Evolutionary conservation across 1,284 basidiomycete genomes (phyloP), one percentile per base, ranked within the genome.

Genomic region (Thecaphora frezii): DNA sequence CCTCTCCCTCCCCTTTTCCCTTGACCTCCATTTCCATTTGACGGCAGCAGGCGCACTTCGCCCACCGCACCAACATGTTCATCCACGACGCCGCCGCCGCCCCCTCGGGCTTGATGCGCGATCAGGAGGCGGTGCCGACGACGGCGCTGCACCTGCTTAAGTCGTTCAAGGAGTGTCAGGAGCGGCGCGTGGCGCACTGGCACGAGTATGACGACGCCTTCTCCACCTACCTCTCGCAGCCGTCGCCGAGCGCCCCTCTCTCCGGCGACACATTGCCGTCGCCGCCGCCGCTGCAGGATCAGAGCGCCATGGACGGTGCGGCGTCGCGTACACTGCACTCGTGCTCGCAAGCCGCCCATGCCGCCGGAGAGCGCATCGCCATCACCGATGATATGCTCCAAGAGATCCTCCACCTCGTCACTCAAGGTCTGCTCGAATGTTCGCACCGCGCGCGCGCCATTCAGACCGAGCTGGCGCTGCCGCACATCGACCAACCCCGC

Each of bases 141-240:
- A 59, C 59, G 25, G 51, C 57, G 1, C 46, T 63, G 21, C 48
- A 57, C 42, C 54, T 63, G 7, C 51, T 70, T 2, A 51, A 54
- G 44, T 58, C 66, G 2, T 65, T 71, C 33, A 69, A 57, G 37
- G 66, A 66, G 44, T 58, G 54, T 13, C 69, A 71, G 44, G 69
- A 69, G 25, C 55, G 61, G n/a, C 49, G 69, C 16, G 50, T 71
- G 22, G 23, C 43, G 10, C 48, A 66, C 5, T 71, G 69, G 69
- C 41, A 53, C 8, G 69, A 71, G 43, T 71, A 71, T 64, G 66
- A 71, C 19, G 69, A 71, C 49, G 69, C 66, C 1, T 54, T 71
- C 19, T 44, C 50, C 3, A 54, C 45, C 10, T 67, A 60, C 30
- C 56, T 69, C 40, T 12, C 33, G 5, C 33, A 36, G 21, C 21